These are phyloP conservation scores for Calocera viscosa DNA, from an alignment of 768 basidiomycete species.

Conservation along the genomic window DNA sequence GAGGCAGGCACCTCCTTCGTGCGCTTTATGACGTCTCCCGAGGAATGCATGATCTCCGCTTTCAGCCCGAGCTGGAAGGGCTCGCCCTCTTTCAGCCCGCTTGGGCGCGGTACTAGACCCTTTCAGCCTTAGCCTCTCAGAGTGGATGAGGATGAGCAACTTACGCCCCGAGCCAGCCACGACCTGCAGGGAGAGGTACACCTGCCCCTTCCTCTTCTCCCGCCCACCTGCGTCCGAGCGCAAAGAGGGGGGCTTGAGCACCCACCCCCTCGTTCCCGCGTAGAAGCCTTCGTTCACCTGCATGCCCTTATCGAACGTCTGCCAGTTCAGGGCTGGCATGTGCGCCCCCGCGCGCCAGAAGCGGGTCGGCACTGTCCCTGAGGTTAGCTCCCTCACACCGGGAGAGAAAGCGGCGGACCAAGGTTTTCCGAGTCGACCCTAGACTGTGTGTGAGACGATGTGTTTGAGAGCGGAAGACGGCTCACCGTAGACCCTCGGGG, in stretches of 20 bases:
- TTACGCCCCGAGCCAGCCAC: slow-evolving; percentile 8
- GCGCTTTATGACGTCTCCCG: slow-evolving; percentile 34
- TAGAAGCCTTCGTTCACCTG: slow-evolving; percentile 53
- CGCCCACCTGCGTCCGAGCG: slow-evolving; percentile 6
- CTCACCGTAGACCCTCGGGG: slow-evolving; percentile 40
- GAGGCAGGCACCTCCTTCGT: slow-evolving; percentile 32
- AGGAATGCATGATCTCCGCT: slow-evolving; percentile 36
- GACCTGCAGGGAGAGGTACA: slow-evolving; percentile 4
- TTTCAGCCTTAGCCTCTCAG: slow-evolving; percentile 19
- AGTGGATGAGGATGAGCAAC: slow-evolving; percentile 5
- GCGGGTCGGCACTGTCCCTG: background rate
- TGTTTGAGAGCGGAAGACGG: background rate
- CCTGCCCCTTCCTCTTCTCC: background rate
- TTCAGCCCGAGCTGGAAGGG: slow-evolving; percentile 29
- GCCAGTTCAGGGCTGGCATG: background rate
- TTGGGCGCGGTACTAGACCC: slow-evolving; percentile 37
- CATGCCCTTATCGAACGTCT: slow-evolving; percentile 29
- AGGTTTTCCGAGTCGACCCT: background rate
- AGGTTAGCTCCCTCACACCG: background rate
- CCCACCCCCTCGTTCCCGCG: slow-evolving; percentile 43
- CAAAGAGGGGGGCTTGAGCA: slow-evolving; percentile 34
- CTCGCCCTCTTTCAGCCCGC: slow-evolving; percentile 28
- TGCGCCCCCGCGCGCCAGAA: background rate
- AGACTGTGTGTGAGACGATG: background rate
- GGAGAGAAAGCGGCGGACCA: background rate